Percentiles rank a stretch among this genome's conserved stretches.
phyloP scores from a whole-genome alignment of 2,329 filamentous ascomycete genomes.

The Rhytidhysteron rufulum region DNA sequence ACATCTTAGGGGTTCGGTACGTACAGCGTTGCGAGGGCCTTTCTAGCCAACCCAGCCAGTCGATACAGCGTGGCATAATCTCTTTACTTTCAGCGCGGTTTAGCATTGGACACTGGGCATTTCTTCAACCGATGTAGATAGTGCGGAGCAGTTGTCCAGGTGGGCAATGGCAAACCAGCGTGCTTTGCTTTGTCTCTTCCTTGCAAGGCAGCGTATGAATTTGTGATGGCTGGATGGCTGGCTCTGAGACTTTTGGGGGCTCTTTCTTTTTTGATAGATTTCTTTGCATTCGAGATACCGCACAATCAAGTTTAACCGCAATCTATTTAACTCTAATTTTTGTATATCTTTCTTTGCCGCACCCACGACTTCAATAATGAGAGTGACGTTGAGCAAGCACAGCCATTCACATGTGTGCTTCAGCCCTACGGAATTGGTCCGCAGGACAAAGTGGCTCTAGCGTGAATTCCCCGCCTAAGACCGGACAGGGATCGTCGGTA shows the following conservation, averaged over 20 bases:
- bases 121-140: constrained; percentile 21
- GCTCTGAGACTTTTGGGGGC: constrained; percentile 24
- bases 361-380: constrained; percentile 10
- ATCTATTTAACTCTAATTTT: no score
- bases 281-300: constrained; percentile 13
- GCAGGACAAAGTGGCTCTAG: not conserved
- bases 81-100: constrained; percentile 6
- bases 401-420: no score
- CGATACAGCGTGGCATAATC: constrained; percentile 3
- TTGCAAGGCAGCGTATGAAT: constrained; percentile 6
- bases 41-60: constrained; percentile 2
- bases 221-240: constrained; percentile 17
- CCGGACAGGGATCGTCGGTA: no score
- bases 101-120: constrained; percentile 9
- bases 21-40: constrained; percentile 3
- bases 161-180: no score
- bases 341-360: no score
- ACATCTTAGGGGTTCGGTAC: not conserved
- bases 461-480: constrained; percentile 1
- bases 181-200: not conserved
- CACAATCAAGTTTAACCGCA: no score
- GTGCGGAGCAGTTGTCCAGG: constrained; percentile 9
- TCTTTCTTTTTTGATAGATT: constrained; percentile 18
- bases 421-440: not conserved
- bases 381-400: no score